Evolutionary conservation across 164 flowering plant species (phyloP).

Genomic region (Dillenia turbinata): DNA sequence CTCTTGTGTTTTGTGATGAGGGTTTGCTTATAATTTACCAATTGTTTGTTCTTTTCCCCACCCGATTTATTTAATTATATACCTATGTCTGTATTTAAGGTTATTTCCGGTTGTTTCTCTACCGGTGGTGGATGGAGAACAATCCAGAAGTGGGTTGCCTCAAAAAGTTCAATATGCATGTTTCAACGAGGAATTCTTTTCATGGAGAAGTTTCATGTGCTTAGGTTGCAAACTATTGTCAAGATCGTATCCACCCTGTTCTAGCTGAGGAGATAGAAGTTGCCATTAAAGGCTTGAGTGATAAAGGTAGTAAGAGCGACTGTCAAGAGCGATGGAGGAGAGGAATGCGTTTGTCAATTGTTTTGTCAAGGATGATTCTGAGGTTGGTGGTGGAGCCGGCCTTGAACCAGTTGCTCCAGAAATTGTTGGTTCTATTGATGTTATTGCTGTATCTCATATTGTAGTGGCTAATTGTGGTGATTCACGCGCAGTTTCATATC

Average conservation of each 20-base stretch:
- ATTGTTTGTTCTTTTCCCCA: not conserved
- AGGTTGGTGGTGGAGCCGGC: conserved; percentile 42
- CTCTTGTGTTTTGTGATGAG: conserved; percentile 25
- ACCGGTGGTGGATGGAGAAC: no score
- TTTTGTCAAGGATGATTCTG: conserved; percentile 65
- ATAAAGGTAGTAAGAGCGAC: conserved; percentile 13
- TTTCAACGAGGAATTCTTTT: not conserved
- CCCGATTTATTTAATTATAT: no score
- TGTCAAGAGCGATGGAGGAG: conserved; percentile 52
- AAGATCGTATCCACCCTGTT: conserved; percentile 63
- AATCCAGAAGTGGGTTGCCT: no score
- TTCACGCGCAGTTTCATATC: conserved; percentile 88
- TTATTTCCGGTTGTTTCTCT: no score
- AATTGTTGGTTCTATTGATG: conserved; percentile 93
- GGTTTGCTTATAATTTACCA: conserved; percentile 16
- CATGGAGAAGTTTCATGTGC: not conserved
- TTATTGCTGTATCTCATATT: conserved; percentile 80
- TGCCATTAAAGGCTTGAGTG: conserved; percentile 17
- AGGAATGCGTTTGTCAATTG: conserved; percentile 48
- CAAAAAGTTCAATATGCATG: not conserved
- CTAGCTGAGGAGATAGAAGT: conserved; percentile 54
- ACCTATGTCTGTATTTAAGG: no score
- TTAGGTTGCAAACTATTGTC: conserved; percentile 80
- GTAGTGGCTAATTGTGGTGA: conserved; percentile 93
- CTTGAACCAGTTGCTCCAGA: conserved; percentile 62